phyloP scores from a whole-genome alignment of 257 asterid genomes.

The Phtheirospermum japonicum region DNA sequence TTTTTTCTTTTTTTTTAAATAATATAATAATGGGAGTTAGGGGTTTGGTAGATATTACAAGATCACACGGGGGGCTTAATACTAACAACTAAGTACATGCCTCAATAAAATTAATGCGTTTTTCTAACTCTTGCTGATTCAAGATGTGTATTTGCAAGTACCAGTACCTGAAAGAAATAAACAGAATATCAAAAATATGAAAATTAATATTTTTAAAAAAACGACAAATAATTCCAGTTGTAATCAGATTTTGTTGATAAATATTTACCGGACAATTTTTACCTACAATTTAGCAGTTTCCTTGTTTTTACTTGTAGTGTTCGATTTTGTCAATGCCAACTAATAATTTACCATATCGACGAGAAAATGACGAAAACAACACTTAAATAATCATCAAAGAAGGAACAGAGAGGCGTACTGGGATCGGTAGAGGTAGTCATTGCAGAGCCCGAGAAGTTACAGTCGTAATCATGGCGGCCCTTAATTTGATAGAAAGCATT shows the following conservation, averaged over 20 bases:
- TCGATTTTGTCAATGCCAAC: too few relatives aligned
- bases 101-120: background rate
- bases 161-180: constrained; percentile 49
- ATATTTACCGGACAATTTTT: too few relatives aligned
- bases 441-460: constrained; percentile 60
- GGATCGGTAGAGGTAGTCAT: constrained; percentile 44
- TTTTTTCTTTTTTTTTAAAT: background rate
- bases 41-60: background rate
- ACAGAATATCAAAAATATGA: background rate
- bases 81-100: constrained; percentile 16
- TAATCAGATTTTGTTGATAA: too few relatives aligned
- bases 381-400: background rate
- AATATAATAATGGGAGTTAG: background rate
- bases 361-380: background rate
- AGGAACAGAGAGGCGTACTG: constrained; percentile 41
- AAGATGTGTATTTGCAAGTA: constrained; percentile 50
- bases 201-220: too few relatives aligned
- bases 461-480: constrained; percentile 53
- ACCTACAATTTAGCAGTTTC: too few relatives aligned
- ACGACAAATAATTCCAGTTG: too few relatives aligned
- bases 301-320: too few relatives aligned
- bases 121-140: constrained; percentile 22
- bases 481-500: constrained; percentile 57
- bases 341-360: background rate
- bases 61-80: constrained; percentile 7